phyloP scores from a whole-genome alignment of 2,329 filamentous ascomycete species.

The Xylariales sp. region DNA sequence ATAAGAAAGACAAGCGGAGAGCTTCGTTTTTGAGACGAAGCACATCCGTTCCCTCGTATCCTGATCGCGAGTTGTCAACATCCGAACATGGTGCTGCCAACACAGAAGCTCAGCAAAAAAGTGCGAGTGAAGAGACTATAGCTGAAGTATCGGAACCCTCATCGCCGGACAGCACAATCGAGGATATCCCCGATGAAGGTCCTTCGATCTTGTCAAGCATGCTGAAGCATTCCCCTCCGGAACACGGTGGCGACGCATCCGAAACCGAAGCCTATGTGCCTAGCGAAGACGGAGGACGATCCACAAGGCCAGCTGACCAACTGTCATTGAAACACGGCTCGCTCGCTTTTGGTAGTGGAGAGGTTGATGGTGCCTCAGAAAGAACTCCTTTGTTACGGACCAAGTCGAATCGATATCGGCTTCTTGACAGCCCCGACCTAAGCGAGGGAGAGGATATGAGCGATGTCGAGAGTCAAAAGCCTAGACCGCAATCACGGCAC shows the following conservation, averaged over 20 bases:
- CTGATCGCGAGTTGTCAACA: constrained; percentile 18
- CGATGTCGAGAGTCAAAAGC: constrained; percentile 50
- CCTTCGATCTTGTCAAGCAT: constrained; percentile 40
- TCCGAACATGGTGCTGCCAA: constrained; percentile 25
- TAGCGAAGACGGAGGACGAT: neutral
- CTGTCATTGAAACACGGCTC: neutral
- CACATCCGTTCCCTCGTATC: constrained; percentile 29
- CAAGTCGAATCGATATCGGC: constrained; percentile 25
- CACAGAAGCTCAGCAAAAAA: constrained; percentile 2
- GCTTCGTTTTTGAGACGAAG: constrained; percentile 41
- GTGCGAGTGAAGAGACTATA: constrained; percentile 18
- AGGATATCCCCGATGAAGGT: constrained; percentile 17
- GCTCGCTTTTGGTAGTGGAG: neutral
- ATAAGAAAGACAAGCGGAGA: constrained; percentile 43
- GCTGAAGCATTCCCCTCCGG: constrained; percentile 43
- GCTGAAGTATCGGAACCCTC: constrained; percentile 26
- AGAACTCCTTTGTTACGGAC: constrained; percentile 42
- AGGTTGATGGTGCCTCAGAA: constrained; percentile 27
- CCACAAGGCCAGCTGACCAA: neutral
- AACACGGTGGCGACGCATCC: constrained; percentile 4
- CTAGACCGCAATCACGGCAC: constrained; percentile 15
- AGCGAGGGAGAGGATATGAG: constrained; percentile 24
- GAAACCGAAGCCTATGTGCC: constrained; percentile 10
- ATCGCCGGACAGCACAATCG: constrained; percentile 17
- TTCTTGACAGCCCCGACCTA: constrained; percentile 18